Base-by-base conservation (phyloP, 768 basidiomycete species). In the Mycena sanguinolenta region DNA sequence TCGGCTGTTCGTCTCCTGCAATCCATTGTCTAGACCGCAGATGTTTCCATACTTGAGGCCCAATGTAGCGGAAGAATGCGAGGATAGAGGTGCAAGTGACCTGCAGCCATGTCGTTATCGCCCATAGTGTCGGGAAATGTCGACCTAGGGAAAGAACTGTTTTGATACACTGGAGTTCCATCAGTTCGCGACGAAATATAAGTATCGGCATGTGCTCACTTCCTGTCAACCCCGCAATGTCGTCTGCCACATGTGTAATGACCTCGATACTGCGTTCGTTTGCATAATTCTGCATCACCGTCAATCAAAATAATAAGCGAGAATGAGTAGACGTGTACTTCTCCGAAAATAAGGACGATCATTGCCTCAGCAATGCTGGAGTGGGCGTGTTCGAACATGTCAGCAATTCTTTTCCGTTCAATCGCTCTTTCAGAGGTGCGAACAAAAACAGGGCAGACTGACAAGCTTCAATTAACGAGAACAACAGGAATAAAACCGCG, bases 351-450 rank as follows among this genome's bases (percentile, higher is more conserved):
- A 17, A 80, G 68, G 17, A 76, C 71, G 17, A 79, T 65, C 74
- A 80, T 82, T 6, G 77, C 78, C 54, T 82, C 78, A 9, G 79
- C 77, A 28, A 81, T 79, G 30, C 75, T 78, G 17, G 70, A 65
- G 58, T 77, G 77, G 8, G 77, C 73, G 50, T 80, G 74, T 25
- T 74, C 69, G 54, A 80, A 79, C 73, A 78, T 75, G 65, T 78
- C 74, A 39, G n/a, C n/a, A n/a, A 52, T 46, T 30, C 61, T 67
- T 34, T 38, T n/a, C 27, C 66, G 59, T 27, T 55, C 42, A 1
- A 62, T 3, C 2, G 72, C 54, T 3, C 7, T 53, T 46, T 60
- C 23, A 14, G 68, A 65, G 7, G 42, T 58, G 8, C 36, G 58
- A 13, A 62, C 27, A 14, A 80, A 82, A 23, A 79, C 73, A 1